These are phyloP conservation scores for Colletotrichum scovillei DNA, from an alignment of 2,329 filamentous ascomycete species.

Conservation along the genomic window DNA sequence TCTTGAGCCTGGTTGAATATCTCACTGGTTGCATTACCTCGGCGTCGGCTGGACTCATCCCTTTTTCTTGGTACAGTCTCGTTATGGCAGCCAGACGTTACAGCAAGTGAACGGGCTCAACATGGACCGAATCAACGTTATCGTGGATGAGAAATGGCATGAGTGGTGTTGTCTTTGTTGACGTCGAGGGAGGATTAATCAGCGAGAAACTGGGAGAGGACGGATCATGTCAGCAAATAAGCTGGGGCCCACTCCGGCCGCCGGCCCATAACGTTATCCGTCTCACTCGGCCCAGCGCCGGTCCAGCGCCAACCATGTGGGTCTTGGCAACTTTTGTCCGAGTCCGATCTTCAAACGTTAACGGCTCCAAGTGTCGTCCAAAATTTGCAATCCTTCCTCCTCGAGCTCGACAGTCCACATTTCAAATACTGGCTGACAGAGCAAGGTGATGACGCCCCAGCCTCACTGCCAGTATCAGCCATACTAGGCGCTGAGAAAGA, in stretches of 20 bases:
- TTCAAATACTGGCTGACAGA: neutral
- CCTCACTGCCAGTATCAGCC: too few relatives aligned
- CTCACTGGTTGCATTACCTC: neutral
- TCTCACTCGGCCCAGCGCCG: neutral
- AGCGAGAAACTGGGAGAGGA: neutral
- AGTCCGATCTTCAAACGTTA: neutral
- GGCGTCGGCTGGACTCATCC: constrained; percentile 3
- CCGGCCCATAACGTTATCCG: constrained; percentile 14
- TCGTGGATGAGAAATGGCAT: neutral
- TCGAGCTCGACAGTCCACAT: neutral
- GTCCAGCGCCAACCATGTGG: neutral
- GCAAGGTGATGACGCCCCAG: neutral
- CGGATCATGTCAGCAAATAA: neutral
- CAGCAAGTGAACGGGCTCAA: neutral
- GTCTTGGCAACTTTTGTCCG: neutral
- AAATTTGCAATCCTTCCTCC: neutral
- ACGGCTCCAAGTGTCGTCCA: neutral
- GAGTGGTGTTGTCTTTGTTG: neutral
- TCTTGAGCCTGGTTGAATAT: neutral
- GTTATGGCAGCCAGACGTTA: neutral
- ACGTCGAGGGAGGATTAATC: neutral
- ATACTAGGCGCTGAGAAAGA: too few relatives aligned
- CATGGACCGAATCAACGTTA: neutral
- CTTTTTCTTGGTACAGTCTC: neutral
- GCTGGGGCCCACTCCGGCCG: neutral